These are phyloP conservation scores for Mortierella claussenii DNA, from an alignment of 192 early-diverging fungal species.

Conservation along the genomic window DNA sequence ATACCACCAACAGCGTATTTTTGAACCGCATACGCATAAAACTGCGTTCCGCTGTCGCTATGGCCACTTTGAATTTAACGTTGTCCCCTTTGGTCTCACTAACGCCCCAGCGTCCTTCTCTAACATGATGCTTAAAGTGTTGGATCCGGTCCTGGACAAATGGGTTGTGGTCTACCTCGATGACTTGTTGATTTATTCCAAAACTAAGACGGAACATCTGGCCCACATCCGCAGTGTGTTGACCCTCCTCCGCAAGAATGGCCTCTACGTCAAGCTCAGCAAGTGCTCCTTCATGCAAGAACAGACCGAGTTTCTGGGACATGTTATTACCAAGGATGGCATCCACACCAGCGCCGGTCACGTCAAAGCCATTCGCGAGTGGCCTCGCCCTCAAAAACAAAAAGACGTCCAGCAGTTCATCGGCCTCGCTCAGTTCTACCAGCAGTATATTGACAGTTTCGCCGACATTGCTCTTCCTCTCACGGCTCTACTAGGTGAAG, in stretches of 20 bases:
- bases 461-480: conserved; percentile 30
- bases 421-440: conserved; percentile 49
- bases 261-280: background rate
- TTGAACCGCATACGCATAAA: background rate
- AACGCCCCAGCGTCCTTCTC: conserved; percentile 17
- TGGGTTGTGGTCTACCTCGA: background rate
- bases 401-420: conserved; percentile 15
- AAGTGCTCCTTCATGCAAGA: conserved; percentile 9
- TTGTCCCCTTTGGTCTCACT: conserved; percentile 49
- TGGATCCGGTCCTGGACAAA: background rate
- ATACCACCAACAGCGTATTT: conserved; percentile 53
- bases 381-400: conserved; percentile 22
- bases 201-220: background rate
- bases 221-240: background rate
- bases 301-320: conserved; percentile 45
- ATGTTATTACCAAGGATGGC: conserved; percentile 27
- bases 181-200: background rate
- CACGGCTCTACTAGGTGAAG: conserved; percentile 35
- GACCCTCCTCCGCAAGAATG: background rate
- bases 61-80: conserved; percentile 29
- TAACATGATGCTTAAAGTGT: conserved; percentile 1
- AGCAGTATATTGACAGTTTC: conserved; percentile 41
- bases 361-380: conserved; percentile 19
- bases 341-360: conserved; percentile 23
- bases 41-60: background rate